Percentiles rank a stretch among this genome's conserved stretches.
phyloP scores from a whole-genome alignment of 169 alveolate genomes.

The Plasmodium berghei region DNA sequence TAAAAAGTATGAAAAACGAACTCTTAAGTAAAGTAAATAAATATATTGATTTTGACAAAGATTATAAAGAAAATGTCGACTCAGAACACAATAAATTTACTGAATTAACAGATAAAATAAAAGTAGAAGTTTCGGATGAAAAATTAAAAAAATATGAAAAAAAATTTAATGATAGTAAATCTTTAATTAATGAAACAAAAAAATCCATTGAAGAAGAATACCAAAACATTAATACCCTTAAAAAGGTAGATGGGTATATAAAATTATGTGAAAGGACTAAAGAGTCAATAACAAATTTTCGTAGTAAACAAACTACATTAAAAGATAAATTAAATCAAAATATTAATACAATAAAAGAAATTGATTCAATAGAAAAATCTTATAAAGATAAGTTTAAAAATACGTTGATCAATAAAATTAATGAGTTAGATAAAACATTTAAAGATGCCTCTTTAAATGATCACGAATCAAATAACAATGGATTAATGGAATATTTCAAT shows the following conservation, averaged over 20 bases:
- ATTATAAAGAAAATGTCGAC: too few relatives aligned
- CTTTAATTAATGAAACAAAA: background rate
- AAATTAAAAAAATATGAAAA: background rate
- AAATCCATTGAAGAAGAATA: constrained; percentile 9
- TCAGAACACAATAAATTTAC: too few relatives aligned
- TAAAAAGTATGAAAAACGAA: too few relatives aligned
- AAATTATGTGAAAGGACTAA: background rate
- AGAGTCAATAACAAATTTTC: background rate
- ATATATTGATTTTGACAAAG: too few relatives aligned
- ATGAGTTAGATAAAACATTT: too few relatives aligned
- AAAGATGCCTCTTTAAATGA: too few relatives aligned
- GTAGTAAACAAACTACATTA: background rate
- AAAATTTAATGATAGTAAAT: background rate
- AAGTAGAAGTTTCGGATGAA: background rate
- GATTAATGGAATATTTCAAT: too few relatives aligned
- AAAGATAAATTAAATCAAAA: background rate
- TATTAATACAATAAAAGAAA: constrained; percentile 4
- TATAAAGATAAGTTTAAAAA: background rate
- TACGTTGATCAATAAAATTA: background rate
- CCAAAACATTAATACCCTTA: constrained; percentile 7
- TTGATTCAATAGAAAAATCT: constrained; percentile 4
- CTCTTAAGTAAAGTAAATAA: too few relatives aligned
- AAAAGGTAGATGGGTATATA: background rate
- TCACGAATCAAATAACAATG: too few relatives aligned
- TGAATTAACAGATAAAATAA: too few relatives aligned